phyloP scores from a whole-genome alignment of 306 rosid species.

The Prinsepia uniflora region DNA sequence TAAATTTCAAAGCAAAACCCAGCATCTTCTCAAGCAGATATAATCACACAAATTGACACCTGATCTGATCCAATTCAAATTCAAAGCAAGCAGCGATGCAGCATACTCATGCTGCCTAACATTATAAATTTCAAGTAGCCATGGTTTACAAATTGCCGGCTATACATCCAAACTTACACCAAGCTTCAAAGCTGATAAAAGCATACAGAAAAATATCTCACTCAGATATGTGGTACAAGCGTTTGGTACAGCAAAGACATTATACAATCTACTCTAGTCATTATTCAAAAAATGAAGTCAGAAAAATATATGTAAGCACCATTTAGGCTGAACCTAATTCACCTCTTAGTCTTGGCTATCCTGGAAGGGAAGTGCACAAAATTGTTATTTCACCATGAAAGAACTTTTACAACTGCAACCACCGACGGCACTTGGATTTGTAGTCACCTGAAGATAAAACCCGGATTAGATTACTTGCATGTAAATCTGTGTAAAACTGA shows the following conservation, averaged over 20 bases:
- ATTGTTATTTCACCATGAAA: conserved; percentile 81
- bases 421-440: conserved; percentile 92
- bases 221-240: neutral
- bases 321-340: conserved; percentile 6
- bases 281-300: neutral
- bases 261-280: neutral
- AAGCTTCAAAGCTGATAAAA: neutral
- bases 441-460: conserved; percentile 61
- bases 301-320: neutral
- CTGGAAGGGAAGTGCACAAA: conserved; percentile 13
- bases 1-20: no score
- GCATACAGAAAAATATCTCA: neutral
- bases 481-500: neutral
- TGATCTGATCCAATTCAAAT: no score
- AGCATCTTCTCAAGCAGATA: no score
- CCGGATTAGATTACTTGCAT: conserved; percentile 12
- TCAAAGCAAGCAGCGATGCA: no score
- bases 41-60: no score
- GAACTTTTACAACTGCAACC: conserved; percentile 95
- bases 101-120: no score
- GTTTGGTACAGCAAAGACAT: neutral
- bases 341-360: neutral
- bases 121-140: no score
- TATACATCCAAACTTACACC: neutral
- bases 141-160: no score